phyloP scores from a whole-genome alignment of 441 rosid genomes.

The Sinapis alba region DNA sequence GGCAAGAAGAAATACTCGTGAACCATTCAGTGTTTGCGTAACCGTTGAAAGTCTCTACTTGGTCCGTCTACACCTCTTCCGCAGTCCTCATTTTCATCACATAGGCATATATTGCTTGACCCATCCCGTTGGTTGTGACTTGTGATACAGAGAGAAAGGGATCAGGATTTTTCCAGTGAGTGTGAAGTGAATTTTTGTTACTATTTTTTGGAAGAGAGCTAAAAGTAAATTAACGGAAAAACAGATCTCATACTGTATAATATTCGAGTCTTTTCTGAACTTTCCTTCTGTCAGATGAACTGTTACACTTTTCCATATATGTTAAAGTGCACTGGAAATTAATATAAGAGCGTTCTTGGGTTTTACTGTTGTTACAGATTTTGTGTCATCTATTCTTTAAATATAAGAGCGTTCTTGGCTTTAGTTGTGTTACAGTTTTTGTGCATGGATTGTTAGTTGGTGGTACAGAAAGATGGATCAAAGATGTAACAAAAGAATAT shows the following conservation, averaged over 20 bases:
- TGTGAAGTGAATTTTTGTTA: constrained; percentile 14
- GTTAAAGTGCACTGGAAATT: background rate
- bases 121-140: constrained; percentile 4
- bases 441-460: background rate
- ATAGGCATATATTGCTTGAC: background rate
- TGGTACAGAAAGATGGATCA: background rate
- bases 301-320: background rate
- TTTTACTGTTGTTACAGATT: background rate
- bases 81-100: background rate
- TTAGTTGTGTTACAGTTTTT: background rate
- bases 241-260: constrained; percentile 29
- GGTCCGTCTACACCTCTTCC: background rate
- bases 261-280: background rate
- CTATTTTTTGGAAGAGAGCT: constrained; percentile 42
- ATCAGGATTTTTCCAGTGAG: constrained; percentile 24
- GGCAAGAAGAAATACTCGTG: constrained; percentile 42
- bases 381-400: background rate
- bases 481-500: background rate
- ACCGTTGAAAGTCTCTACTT: constrained; percentile 9
- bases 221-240: constrained; percentile 30
- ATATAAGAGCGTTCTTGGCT: constrained; percentile 4
- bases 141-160: constrained; percentile 8
- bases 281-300: background rate
- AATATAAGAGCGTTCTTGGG: background rate
- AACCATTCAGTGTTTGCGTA: constrained; percentile 2